Evolutionary conservation across 2,329 filamentous ascomycete species (phyloP).

Genomic region (Fusarium sublunatum): DNA sequence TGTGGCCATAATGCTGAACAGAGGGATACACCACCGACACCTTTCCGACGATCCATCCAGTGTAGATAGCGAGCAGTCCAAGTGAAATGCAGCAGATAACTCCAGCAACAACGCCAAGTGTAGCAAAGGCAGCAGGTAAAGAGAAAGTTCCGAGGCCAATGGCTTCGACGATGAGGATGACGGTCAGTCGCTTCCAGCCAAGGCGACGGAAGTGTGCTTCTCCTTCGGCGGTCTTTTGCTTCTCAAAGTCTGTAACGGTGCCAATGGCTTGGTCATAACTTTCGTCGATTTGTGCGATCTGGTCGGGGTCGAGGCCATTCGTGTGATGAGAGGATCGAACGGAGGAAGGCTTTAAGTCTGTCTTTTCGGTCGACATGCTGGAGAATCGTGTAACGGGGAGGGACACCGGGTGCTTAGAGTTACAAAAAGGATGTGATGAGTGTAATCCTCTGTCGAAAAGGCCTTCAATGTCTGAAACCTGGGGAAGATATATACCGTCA

Average conservation of each 20-base stretch:
- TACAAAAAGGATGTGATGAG: neutral
- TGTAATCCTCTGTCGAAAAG: neutral
- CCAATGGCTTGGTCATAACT: constrained; percentile 36
- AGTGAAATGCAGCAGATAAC: constrained; percentile 51
- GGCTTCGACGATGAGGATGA: constrained; percentile 42
- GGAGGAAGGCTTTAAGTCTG: neutral
- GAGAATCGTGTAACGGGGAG: neutral
- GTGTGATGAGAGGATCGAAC: neutral
- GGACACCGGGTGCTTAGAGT: too few relatives aligned
- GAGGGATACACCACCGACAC: constrained; percentile 59
- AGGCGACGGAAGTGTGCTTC: constrained; percentile 39
- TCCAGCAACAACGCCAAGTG: constrained; percentile 49
- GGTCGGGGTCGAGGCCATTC: constrained; percentile 4
- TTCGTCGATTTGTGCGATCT: constrained; percentile 26
- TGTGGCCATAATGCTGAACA: constrained; percentile 73
- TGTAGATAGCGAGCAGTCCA: constrained; percentile 55
- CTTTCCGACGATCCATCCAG: constrained; percentile 55
- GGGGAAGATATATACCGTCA: neutral
- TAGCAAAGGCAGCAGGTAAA: constrained; percentile 41
- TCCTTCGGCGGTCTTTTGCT: constrained; percentile 37
- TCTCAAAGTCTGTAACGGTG: constrained; percentile 41
- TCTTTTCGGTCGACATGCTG: neutral
- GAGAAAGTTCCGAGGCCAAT: constrained; percentile 43
- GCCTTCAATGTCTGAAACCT: neutral
- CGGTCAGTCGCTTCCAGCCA: constrained; percentile 43